Conservation (phyloP, 768 basidiomycete genomes). For the Lentinula raphanica region DNA sequence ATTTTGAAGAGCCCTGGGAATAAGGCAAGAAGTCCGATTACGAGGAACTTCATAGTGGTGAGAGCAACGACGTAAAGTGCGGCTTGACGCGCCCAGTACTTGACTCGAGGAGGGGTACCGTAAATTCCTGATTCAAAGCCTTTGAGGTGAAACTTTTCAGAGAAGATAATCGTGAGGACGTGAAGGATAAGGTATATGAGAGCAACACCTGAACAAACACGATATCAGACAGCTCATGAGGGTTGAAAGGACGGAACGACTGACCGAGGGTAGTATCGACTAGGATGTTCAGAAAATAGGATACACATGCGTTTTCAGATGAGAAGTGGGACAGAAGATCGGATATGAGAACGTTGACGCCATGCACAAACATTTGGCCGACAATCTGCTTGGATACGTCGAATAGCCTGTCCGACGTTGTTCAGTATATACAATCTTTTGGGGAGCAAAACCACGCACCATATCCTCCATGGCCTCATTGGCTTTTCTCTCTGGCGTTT, state of each 20-base stretch:
- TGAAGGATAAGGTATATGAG: constrained; percentile 74
- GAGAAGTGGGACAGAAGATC: constrained; percentile 65
- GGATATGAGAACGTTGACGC: constrained; percentile 74
- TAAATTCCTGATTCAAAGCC: constrained; percentile 87
- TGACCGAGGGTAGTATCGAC: constrained; percentile 88
- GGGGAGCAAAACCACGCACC: constrained; percentile 45
- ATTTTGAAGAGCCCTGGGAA: constrained; percentile 66
- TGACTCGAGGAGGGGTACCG: constrained; percentile 73
- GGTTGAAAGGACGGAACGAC: constrained; percentile 15
- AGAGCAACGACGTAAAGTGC: constrained; percentile 79
- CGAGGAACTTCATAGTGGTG: constrained; percentile 85
- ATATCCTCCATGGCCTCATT: constrained; percentile 89
- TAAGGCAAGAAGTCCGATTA: constrained; percentile 68
- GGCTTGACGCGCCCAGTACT: constrained; percentile 72
- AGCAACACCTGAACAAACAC: constrained; percentile 59
- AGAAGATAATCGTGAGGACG: constrained; percentile 56
- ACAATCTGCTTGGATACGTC: constrained; percentile 91
- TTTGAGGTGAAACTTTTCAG: constrained; percentile 58
- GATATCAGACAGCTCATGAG: background rate
- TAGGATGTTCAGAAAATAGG: constrained; percentile 89
- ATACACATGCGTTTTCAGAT: constrained; percentile 80
- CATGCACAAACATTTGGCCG: constrained; percentile 80
- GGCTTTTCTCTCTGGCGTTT: constrained; percentile 85
- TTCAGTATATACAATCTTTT: too few relatives aligned
- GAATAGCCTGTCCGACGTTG: constrained; percentile 84